Conservation (phyloP, 768 basidiomycete genomes). For the Tephrocybe sp. region DNA sequence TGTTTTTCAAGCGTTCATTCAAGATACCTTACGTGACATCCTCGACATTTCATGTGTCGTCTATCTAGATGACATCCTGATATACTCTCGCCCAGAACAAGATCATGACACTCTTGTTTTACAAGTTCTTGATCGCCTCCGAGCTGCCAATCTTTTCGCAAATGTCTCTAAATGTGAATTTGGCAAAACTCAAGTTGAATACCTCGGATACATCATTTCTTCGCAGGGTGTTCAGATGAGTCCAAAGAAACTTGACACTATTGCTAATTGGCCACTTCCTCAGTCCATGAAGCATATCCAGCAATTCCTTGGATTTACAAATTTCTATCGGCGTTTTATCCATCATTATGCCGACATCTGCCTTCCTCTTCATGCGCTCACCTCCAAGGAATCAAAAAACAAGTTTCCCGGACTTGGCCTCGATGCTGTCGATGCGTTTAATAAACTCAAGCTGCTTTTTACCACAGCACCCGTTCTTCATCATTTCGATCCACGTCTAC, state of each 20-base stretch:
- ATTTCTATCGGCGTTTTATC: slow-evolving; percentile 38
- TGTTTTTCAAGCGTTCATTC: slow-evolving; percentile 40
- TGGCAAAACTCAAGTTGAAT: slow-evolving; percentile 26
- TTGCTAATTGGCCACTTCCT: slow-evolving; percentile 34
- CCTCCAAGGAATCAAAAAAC: slow-evolving; percentile 16
- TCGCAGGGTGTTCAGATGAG: slow-evolving; percentile 32
- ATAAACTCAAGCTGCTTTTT: slow-evolving; percentile 24
- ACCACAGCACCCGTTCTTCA: slow-evolving; percentile 27
- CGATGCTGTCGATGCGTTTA: slow-evolving; percentile 19
- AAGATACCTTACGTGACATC: slow-evolving; percentile 33
- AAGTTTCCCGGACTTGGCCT: background rate
- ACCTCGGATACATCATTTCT: slow-evolving; percentile 34
- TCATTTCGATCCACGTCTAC: slow-evolving; percentile 27
- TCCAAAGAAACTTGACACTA: slow-evolving; percentile 30
- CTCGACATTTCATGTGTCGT: slow-evolving; percentile 37
- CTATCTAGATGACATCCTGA: slow-evolving; percentile 39
- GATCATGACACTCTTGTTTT: slow-evolving; percentile 26
- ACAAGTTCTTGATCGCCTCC: slow-evolving; percentile 27
- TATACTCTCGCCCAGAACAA: slow-evolving; percentile 27
- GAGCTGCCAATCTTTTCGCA: slow-evolving; percentile 21
- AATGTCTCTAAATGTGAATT: slow-evolving; percentile 39
- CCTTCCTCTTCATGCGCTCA: slow-evolving; percentile 2
- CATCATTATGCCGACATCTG: slow-evolving; percentile 24
- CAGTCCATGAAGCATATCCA: slow-evolving; percentile 27
- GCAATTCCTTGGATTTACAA: slow-evolving; percentile 35